Evolutionary conservation across 2,329 filamentous ascomycete species (phyloP), one percentile per base, ranked within the genome.

Genomic region (Epichloe scottii): DNA sequence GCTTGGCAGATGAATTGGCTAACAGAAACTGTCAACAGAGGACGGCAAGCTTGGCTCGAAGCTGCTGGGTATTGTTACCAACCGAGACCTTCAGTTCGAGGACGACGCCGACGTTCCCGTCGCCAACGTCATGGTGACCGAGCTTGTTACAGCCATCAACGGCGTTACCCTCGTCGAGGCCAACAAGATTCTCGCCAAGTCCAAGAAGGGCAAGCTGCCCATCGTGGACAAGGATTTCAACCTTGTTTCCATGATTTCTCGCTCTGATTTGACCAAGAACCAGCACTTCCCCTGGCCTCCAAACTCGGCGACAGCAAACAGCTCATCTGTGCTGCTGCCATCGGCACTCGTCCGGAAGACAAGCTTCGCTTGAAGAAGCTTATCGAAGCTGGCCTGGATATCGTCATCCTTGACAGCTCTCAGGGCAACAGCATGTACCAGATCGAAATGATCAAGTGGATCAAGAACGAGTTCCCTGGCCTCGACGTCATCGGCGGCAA

Each of bases 391-490:
- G 93, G 93, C 56, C 80, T 98, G 48, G 93, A 98, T 64, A 87
- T 98, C 66, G 90, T 96, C 59, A 77, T 98, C 61, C 81, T 98
- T 49, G 93, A 98, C 76, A 93, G 87, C 72, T 94, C 87, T 65
- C 93, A 98, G 74, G 93, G 93, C 59, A 97, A 97, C 81, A 93
- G 86, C 72, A 89, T 97, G 77, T 98, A 91, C 79, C 91, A 97
- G 75, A 85, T 97, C 57, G 89, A 95, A 55, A 98, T 98, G 93
- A 82, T 98, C 75, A 89, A 90, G 72, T 97, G 85, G 77, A 79
- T 93, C 74, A 98, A 98, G 79, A 68, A 84, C 59, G 87, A 84
- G 60, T 91, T 84, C 75, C 89, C 91, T 34, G 73, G 76, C 47
- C 77, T 98, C 56, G 90, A 98, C 61, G 93, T 98, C 66, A 95